Base-by-base conservation (phyloP, 306 rosid genomes). In the Senna siamea region DNA sequence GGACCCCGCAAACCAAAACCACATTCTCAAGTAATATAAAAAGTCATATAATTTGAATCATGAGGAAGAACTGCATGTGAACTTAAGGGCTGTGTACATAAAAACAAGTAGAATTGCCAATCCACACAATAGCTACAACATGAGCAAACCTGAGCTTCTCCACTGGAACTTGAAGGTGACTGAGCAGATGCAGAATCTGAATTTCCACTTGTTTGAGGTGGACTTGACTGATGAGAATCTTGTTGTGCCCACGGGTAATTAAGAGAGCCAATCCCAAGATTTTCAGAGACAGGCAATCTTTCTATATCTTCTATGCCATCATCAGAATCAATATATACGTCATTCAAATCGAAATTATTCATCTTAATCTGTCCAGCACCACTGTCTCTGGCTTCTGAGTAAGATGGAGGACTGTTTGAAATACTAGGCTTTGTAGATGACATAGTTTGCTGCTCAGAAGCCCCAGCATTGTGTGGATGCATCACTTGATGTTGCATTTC, bases 171-270 rank as follows among this genome's bases (percentile, higher is more conserved):
- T 72, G 97, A 81, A 70, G 97, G 98, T 66, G 98, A 93, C 76
- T 81, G 98, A 9, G 96, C 89, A 84, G 93, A 93, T 46, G 90
- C 94, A 80, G 97, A 93, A 84, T 90, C 98, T 73, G 98, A 93
- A 79, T 89, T 87, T 78, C 96, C 83, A 85, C 96, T 93, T 62
- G 95, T 85, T 83, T 90, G 98, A 81, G 98, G 97, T 37, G 97
- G 98, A 78, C 98, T 93, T 60, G 97, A 93, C 80, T 93, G 96
- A 70, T 86, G 98, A 67, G 92, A 90, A 69, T 80, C 93, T 20
- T 51, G 91, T 72, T 84, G 97, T 37, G 75, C 75, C 96, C 96
- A 86, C 57, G 86, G 88, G 63, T 76, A 91, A 69, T 86, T 96
- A 71, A 77, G 83, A 66, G 91, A 88, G 79, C 92, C 78, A 58